A percentile compares a stretch with the other conserved stretches of the same genome.
Evolutionary conservation across 208 protist genomes (phyloP).

Genomic region (Leishmania braziliensis): DNA sequence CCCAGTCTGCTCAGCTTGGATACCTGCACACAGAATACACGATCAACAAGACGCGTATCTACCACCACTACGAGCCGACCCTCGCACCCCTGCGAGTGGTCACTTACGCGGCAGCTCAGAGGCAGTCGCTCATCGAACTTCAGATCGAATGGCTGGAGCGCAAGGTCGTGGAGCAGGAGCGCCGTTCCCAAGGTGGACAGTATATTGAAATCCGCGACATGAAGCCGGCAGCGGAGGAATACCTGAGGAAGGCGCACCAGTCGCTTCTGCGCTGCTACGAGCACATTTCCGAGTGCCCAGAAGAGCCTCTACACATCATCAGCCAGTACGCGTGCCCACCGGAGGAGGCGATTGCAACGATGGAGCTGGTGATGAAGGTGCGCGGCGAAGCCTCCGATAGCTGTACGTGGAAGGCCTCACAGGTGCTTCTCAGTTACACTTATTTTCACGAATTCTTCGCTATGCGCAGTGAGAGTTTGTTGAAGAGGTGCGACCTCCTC

Average conservation of each 20-base stretch:
- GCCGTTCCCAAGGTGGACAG: conserved; percentile 28
- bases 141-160: conserved; percentile 75
- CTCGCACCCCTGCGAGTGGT: conserved; percentile 48
- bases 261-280: conserved; percentile 55
- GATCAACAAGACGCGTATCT: conserved; percentile 52
- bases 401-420: conserved; percentile 49
- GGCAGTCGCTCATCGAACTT: conserved; percentile 37
- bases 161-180: conserved; percentile 59
- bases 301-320: conserved; percentile 50
- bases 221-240: conserved; percentile 41
- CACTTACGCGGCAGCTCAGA: conserved; percentile 42
- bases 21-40: conserved; percentile 77
- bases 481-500: conserved; percentile 50
- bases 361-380: conserved; percentile 64
- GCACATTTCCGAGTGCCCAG: conserved; percentile 44
- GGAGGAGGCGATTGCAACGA: conserved; percentile 60
- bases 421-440: conserved; percentile 73
- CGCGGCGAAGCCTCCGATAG: conserved; percentile 44
- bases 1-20: conserved; percentile 58
- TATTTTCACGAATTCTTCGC: conserved; percentile 81
- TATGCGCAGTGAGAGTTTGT: conserved; percentile 56
- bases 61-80: conserved; percentile 61
- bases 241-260: conserved; percentile 39
- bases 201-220: conserved; percentile 54
- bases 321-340: conserved; percentile 72